Base-by-base conservation (phyloP, 2,329 filamentous ascomycete species). In the Septoria linicola region DNA sequence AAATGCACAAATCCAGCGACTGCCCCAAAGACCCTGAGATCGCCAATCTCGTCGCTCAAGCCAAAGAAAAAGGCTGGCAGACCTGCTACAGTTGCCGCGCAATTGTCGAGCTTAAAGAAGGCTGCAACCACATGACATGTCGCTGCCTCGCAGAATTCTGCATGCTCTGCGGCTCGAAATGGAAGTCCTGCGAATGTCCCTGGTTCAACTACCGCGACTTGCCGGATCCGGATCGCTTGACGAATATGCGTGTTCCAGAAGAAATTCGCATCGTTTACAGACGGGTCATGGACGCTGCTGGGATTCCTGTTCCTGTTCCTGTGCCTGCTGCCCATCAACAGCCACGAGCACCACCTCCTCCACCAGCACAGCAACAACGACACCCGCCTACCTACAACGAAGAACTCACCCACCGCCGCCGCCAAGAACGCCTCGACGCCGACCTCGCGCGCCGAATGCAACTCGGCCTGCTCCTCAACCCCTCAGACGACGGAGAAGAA, bases 61-160 rank as follows among this genome's bases (percentile, higher is more conserved):
- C 84, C 5, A 81, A 83, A 59, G 75, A 83, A 20, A 76, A 84
- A 45, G 85, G 86, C 19, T 91, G 85, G 84, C 84, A 88, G 67
- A 77, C 82, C 40, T 96, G 89, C 68, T 84, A 83, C 65, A 83
- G 77, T 56, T 95, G 90, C 71, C 81, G 79, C 57, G 76, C 80
- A 32, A 78, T 88, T 74, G 86, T 95, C 37, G 87, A 95, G 68
- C 73, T 89, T 42, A 85, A 85, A 60, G 87, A 92, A 68, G 89
- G 89, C n/a, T 90, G 87, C 70, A 91, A 92, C 70, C 89, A 92
- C 67, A 92, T 95, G 82, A 89, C 83, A 21, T 95, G 89, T 67
- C 87, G 83, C 37, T 95, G 90, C 64, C 85, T 81, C 47, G 88
- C 88, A 21, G 81, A 95, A 62, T 95, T 95, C 64, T 96, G 90